Conservation (phyloP, 2,329 filamentous ascomycete species). For the Pseudophaeomoniella oleicola region DNA sequence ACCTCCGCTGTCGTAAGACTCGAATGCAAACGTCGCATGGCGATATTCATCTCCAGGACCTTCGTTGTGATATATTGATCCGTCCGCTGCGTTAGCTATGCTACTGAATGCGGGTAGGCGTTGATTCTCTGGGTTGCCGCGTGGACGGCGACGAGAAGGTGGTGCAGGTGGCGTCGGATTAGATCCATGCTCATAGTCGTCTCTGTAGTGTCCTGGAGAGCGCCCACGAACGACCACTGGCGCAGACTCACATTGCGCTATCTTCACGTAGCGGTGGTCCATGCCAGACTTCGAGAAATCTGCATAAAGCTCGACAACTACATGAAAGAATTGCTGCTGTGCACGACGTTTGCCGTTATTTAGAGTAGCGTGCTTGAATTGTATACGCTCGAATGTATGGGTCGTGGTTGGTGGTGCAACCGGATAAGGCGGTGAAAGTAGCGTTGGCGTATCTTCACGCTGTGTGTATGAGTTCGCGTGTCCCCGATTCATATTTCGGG, state of each 20-base stretch:
- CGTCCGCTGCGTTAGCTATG: too few species aligned
- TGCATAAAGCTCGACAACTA: conserved; percentile 73
- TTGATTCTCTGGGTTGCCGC: too few species aligned
- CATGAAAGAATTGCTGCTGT: conserved; percentile 81
- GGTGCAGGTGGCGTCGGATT: too few species aligned
- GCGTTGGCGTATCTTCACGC: conserved; percentile 6
- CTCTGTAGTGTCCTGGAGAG: conserved; percentile 67
- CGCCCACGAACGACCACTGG: conserved; percentile 79
- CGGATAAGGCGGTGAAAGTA: conserved; percentile 6
- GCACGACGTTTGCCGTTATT: conserved; percentile 87
- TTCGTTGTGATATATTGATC: too few species aligned
- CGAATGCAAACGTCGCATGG: too few species aligned
- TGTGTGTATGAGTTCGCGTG: too few species aligned
- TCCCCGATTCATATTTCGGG: too few species aligned
- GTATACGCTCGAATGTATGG: conserved; percentile 73
- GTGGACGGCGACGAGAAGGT: too few species aligned
- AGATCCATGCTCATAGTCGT: conserved; percentile 42
- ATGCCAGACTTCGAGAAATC: conserved; percentile 40
- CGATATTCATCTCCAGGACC: too few species aligned
- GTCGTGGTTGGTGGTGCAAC: conserved; percentile 18
- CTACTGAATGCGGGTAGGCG: too few species aligned
- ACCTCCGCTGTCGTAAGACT: too few species aligned
- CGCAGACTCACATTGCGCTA: conserved; percentile 58
- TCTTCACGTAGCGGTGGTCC: conserved; percentile 48
- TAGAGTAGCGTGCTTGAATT: conserved; percentile 86